Conservation (phyloP, 2,329 filamentous ascomycete genomes). For the Pseudogymnoascus sp. region DNA sequence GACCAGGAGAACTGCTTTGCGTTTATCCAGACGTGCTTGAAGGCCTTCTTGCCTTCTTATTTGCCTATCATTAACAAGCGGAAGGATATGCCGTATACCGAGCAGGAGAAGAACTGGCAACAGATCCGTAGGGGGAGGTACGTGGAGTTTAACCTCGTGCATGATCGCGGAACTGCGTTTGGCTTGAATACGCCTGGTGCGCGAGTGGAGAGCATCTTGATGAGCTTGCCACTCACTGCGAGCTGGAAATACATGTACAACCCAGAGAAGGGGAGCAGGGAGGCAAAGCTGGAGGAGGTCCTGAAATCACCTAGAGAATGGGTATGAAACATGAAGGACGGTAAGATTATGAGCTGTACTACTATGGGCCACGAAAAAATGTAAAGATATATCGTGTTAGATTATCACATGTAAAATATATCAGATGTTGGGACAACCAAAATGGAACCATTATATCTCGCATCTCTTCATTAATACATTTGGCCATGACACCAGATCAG, state of each 20-base stretch:
- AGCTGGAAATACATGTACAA: conserved; percentile 95
- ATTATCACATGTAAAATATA: conserved; percentile 6
- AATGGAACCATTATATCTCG: neutral
- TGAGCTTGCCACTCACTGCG: conserved; percentile 90
- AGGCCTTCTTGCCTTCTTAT: conserved; percentile 84
- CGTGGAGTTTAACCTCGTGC: conserved; percentile 96
- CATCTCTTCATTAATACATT: conserved; percentile 8
- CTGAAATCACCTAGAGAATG: conserved; percentile 57
- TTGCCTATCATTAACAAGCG: conserved; percentile 78
- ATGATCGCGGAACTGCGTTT: conserved; percentile 91
- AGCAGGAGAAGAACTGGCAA: conserved; percentile 90
- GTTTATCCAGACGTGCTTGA: conserved; percentile 77
- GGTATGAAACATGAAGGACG: conserved; percentile 37
- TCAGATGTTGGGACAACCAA: neutral
- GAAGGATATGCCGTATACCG: conserved; percentile 85
- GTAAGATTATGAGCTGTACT: conserved; percentile 6
- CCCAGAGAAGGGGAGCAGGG: conserved; percentile 63
- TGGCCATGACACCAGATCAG: conserved; percentile 9
- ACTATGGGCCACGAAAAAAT: neutral
- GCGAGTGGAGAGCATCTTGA: conserved; percentile 90
- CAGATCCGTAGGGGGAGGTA: conserved; percentile 90
- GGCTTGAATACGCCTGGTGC: conserved; percentile 87
- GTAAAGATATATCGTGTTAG: conserved; percentile 3
- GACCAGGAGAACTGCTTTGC: conserved; percentile 84
- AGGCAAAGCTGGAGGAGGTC: conserved; percentile 72